Percentiles rank a stretch among this genome's conserved stretches.
Evolutionary conservation across 805 yeast genomes (phyloP).

Genomic region (Blastobotrys robertii): DNA sequence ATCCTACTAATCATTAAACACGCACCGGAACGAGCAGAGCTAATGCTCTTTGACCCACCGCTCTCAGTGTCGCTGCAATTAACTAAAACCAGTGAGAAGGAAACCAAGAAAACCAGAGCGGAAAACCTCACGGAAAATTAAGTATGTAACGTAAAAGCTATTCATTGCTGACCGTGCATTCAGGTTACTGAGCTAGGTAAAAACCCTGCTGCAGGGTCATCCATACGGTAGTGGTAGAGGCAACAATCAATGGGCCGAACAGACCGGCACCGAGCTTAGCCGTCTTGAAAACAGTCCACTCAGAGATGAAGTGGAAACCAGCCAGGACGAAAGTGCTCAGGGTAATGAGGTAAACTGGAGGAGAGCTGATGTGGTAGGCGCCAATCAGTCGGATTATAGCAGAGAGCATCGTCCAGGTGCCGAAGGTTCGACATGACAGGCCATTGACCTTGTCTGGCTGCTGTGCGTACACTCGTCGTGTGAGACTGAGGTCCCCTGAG

Average conservation of each 20-base stretch:
- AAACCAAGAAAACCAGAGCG: no score
- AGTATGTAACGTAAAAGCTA: no score
- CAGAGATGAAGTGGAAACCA: slow-evolving; percentile 68
- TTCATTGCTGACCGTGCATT: neutral
- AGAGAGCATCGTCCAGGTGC: slow-evolving; percentile 92
- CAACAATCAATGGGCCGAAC: slow-evolving; percentile 78
- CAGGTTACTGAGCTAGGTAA: slow-evolving; percentile 32
- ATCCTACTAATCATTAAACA: slow-evolving; percentile 41
- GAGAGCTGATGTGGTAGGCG: slow-evolving; percentile 62
- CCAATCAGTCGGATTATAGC: slow-evolving; percentile 80
- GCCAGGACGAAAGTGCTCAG: slow-evolving; percentile 78
- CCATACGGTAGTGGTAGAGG: slow-evolving; percentile 68
- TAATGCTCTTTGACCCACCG: no score
- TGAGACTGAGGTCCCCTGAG: slow-evolving; percentile 58
- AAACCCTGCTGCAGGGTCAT: slow-evolving; percentile 62
- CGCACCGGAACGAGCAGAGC: no score
- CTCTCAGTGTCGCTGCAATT: no score
- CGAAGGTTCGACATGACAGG: slow-evolving; percentile 91
- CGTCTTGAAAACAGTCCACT: slow-evolving; percentile 72
- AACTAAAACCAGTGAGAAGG: no score
- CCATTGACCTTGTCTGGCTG: slow-evolving; percentile 46
- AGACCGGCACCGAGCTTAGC: slow-evolving; percentile 83
- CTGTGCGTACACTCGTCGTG: slow-evolving; percentile 68
- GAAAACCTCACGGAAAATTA: no score
- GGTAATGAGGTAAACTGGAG: slow-evolving; percentile 67